Percentiles rank a stretch among this genome's conserved stretches.
phyloP scores from a whole-genome alignment of 2,329 filamentous ascomycete genomes.

The Zasmidium citrigriseum region DNA sequence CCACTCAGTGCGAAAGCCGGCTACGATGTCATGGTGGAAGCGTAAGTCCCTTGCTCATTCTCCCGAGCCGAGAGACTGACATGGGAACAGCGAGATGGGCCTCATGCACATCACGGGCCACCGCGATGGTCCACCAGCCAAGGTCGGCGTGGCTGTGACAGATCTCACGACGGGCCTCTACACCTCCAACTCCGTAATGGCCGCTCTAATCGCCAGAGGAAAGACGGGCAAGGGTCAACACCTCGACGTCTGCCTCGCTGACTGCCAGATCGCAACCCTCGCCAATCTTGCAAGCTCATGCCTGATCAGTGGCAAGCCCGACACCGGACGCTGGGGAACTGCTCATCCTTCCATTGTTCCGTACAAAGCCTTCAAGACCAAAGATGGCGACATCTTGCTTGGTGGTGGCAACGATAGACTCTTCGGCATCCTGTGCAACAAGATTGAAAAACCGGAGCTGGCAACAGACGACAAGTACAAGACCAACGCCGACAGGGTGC shows the following conservation, averaged over 20 bases:
- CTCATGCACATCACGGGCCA: slow-evolving; percentile 97
- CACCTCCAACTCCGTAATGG: slow-evolving; percentile 93
- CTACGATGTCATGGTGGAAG: slow-evolving; percentile 99
- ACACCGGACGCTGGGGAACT: slow-evolving; percentile 91
- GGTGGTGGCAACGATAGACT: slow-evolving; percentile 66
- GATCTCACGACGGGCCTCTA: slow-evolving; percentile 95
- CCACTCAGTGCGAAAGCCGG: slow-evolving; percentile 85
- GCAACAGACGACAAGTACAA: slow-evolving; percentile 57
- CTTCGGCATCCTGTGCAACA: slow-evolving; percentile 61
- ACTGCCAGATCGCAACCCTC: slow-evolving; percentile 91
- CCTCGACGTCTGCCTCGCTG: slow-evolving; percentile 86
- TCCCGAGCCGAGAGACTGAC: slow-evolving; percentile 5
- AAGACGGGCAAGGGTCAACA: slow-evolving; percentile 83
- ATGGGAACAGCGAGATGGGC: slow-evolving; percentile 69
- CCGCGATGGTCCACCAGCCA: slow-evolving; percentile 86
- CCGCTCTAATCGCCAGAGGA: slow-evolving; percentile 75
- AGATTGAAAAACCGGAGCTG: slow-evolving; percentile 61
- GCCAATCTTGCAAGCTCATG: slow-evolving; percentile 95
- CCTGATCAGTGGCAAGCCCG: slow-evolving; percentile 82
- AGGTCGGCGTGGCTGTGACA: slow-evolving; percentile 95
- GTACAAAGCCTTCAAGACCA: slow-evolving; percentile 76
- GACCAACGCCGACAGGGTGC: slow-evolving; percentile 61
- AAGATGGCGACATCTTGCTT: slow-evolving; percentile 63
- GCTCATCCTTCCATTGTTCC: slow-evolving; percentile 98
- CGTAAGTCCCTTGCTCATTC: slow-evolving; percentile 41